Base-by-base conservation (phyloP, 768 basidiomycete genomes). In the Cubamyces lactineus region DNA sequence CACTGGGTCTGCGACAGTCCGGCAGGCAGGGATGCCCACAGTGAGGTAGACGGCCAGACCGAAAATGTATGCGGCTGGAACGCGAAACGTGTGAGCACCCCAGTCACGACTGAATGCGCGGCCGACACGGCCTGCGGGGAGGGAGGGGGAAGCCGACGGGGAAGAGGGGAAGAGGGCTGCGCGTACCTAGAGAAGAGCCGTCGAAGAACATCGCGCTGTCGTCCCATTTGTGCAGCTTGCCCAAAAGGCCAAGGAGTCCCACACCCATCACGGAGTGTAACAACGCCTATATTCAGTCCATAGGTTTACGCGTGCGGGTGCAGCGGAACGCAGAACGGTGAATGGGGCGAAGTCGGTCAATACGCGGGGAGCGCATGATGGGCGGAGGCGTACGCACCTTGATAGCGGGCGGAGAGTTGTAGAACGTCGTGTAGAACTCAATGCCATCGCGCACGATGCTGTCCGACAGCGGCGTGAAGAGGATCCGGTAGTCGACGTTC, bases 191-290 rank as follows among this genome's bases (percentile, higher is more conserved):
- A 66, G 86, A 87, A 23, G 89, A 87, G 21, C 96, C 96, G 74
- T 98, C 96, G 73, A 98, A 98, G 79, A 92, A 95, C 77, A 96
- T 83, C 8, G 96, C 96, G 67, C 91, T 93, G 70, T 97, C 95
- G 70, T 88, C 87, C 93, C 94, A 97, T 63, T 80, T 84, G 74
- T 91, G 81, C 60, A 97, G 79, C 74, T 97, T 98, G 49, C 84
- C 82, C 11, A 94, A 67, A 53, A 94, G 79, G 11, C 88, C 89
- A 24, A 88, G 67, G 39, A 97, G 72, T 12, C 92, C 92, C 17
- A 95, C 80, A 17, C 84, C 89, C 48, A 93, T 83, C 75, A 96
- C 86, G 34, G 86, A 89, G 75, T 98, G 95, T 61, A 97, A 80
- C 57, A 96, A 78, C 0, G 92, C 94, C 93, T 96, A 55, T 21